Evolutionary conservation across 257 asterid species (phyloP).

Genomic region (Prunella vulgaris): DNA sequence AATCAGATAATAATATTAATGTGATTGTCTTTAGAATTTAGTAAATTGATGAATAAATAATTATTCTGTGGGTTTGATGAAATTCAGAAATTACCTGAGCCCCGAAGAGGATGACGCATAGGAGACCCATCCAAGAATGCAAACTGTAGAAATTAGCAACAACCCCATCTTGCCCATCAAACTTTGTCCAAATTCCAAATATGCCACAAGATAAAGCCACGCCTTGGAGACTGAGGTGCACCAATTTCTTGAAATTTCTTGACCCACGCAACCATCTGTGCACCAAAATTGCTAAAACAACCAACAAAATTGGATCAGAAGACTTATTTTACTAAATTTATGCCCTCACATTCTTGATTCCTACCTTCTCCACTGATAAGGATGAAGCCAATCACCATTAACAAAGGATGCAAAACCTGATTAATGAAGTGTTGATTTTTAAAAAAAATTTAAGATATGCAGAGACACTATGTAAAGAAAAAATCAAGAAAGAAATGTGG

Average conservation of each 20-base stretch:
- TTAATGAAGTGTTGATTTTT: too few species aligned
- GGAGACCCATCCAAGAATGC: slow-evolving; percentile 94
- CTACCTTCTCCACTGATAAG: slow-evolving; percentile 88
- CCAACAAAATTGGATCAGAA: not conserved
- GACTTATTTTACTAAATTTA: too few species aligned
- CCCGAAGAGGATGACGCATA: slow-evolving; percentile 63
- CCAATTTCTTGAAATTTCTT: slow-evolving; percentile 70
- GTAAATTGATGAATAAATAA: too few species aligned
- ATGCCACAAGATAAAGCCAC: slow-evolving; percentile 81
- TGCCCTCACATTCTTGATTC: too few species aligned
- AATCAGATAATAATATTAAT: not conserved
- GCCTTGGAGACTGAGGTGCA: slow-evolving; percentile 82
- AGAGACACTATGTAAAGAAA: not conserved
- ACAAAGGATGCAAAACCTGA: slow-evolving; percentile 83
- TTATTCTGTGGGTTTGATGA: not conserved
- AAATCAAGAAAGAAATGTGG: not conserved
- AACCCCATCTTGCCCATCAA: slow-evolving; percentile 71
- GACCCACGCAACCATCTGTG: slow-evolving; percentile 91
- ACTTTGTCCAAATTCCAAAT: slow-evolving; percentile 85
- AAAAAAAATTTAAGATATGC: too few species aligned
- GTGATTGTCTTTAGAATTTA: too few species aligned
- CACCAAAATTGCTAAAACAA: slow-evolving; percentile 66
- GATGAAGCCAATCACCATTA: slow-evolving; percentile 91
- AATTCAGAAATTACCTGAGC: slow-evolving; percentile 52
- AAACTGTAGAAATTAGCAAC: slow-evolving; percentile 79